Evolutionary conservation across 2,329 filamentous ascomycete species (phyloP).

Genomic region (Fusarium oligoseptatum): DNA sequence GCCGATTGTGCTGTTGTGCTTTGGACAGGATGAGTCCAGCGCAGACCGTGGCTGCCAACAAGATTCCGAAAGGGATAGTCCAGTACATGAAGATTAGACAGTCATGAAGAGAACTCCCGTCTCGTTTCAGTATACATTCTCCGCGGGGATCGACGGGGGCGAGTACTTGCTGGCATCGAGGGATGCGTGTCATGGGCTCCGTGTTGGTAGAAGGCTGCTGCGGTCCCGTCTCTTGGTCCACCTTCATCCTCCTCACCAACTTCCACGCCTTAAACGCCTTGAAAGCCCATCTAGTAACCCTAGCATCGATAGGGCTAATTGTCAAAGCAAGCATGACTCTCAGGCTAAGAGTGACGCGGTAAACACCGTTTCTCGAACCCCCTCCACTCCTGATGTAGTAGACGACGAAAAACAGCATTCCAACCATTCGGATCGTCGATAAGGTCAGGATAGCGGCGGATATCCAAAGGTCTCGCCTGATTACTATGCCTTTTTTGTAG

Average conservation of each 20-base stretch:
- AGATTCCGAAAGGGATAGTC: not conserved
- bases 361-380: not conserved
- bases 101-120: not conserved
- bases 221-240: not conserved
- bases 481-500: not conserved
- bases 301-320: not conserved
- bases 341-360: not conserved
- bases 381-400: not conserved
- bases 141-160: not conserved
- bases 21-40: not conserved
- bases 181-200: not conserved
- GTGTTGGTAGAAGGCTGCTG: not conserved
- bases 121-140: not conserved
- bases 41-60: not conserved
- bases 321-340: not conserved
- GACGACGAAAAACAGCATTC: not conserved
- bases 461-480: not conserved
- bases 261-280: not conserved
- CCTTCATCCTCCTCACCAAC: not conserved
- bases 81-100: not conserved
- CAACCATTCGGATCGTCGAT: not conserved
- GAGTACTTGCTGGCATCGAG: not conserved
- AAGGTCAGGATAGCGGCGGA: not conserved
- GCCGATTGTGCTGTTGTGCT: not conserved
- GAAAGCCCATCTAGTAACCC: not conserved